These are phyloP conservation scores for Tylopilus felleus DNA, from an alignment of 768 basidiomycete species.

Conservation along the genomic window DNA sequence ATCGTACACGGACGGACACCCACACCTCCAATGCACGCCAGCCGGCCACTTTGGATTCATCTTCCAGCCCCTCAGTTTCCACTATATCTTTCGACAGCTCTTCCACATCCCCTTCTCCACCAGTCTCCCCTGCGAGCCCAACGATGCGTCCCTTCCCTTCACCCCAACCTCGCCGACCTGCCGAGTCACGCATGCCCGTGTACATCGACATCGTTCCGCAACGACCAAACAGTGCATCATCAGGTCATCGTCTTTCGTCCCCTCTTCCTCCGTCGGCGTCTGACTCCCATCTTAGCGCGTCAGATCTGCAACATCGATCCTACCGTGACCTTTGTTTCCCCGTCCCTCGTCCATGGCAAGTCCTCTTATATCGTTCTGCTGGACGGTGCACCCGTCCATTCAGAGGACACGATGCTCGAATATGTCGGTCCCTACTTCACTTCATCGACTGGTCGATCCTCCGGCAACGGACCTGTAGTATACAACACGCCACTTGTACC, in stretches of 20 bases:
- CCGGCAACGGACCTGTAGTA: conserved; percentile 36
- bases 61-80: conserved; percentile 17
- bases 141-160: conserved; percentile 22
- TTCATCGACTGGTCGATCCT: conserved; percentile 21
- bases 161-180: conserved; percentile 21
- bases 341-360: conserved; percentile 43
- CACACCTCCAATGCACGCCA: conserved; percentile 20
- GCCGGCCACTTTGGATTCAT: conserved; percentile 9
- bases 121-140: conserved; percentile 13
- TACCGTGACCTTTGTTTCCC: conserved; percentile 60
- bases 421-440: conserved; percentile 35
- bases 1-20: conserved; percentile 26
- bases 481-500: conserved; percentile 65
- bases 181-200: conserved; percentile 30
- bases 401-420: conserved; percentile 43
- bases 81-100: conserved; percentile 29
- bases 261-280: conserved; percentile 1
- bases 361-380: conserved; percentile 55
- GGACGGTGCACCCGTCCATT: conserved; percentile 47
- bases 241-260: neutral
- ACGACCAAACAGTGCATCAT: conserved; percentile 9
- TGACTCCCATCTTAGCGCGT: conserved; percentile 37
- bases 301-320: conserved; percentile 60
- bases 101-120: conserved; percentile 20
- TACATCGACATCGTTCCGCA: conserved; percentile 33